These are phyloP conservation scores for Lolium multiflorum DNA, from an alignment of 176 grass and related monocot species.

Conservation along the genomic window DNA sequence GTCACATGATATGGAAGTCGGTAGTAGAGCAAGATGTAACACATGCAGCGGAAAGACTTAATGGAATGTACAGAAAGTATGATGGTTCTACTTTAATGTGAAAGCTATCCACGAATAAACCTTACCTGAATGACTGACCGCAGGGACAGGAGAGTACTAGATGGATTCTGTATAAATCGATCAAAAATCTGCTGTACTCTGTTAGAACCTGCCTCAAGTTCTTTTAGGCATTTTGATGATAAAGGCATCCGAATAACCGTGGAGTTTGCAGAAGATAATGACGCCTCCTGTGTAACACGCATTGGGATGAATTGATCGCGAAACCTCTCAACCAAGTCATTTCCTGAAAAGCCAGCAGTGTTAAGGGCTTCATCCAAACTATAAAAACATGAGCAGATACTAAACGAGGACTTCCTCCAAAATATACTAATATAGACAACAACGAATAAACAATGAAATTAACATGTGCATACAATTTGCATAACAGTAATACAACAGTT, in stretches of 20 bases:
- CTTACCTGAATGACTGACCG: constrained; percentile 86
- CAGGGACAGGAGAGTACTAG: constrained; percentile 79
- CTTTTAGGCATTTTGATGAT: constrained; percentile 87
- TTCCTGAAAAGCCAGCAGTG: constrained; percentile 64
- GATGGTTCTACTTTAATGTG: not conserved
- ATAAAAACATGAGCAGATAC: not conserved
- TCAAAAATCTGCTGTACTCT: constrained; percentile 92
- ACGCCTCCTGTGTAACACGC: constrained; percentile 78
- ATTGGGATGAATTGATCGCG: constrained; percentile 90
- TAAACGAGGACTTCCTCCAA: not conserved
- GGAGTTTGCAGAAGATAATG: constrained; percentile 78
- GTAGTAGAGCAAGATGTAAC: not conserved
- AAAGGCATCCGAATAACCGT: constrained; percentile 91
- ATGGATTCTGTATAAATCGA: constrained; percentile 77
- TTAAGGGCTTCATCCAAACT: constrained; percentile 13
- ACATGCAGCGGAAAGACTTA: constrained; percentile 28
- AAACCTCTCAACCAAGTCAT: constrained; percentile 92
- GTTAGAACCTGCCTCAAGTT: constrained; percentile 75
- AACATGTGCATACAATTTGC: not conserved
- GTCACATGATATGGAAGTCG: not conserved
- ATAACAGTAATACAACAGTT: constrained; percentile 20
- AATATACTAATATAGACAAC: not conserved
- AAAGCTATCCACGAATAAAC: constrained; percentile 34
- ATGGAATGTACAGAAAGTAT: not conserved
- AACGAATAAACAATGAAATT: not conserved